Evolutionary conservation across 371 early-diverging fungal genomes (phyloP), one percentile per base, ranked within the genome.

Genomic region (Lichtheimia ramosa): DNA sequence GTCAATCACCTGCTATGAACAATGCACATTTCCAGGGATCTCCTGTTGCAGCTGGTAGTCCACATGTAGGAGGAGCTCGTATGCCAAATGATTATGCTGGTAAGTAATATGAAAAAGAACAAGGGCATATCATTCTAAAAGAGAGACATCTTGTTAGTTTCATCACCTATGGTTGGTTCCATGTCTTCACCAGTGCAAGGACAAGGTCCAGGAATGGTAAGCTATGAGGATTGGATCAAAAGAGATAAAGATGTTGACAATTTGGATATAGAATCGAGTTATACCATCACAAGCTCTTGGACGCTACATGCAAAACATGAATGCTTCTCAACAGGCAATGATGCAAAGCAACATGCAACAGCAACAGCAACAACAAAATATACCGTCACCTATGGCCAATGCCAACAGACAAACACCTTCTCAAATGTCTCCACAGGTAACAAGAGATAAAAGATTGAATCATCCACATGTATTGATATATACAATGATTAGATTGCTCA

Each of bases 1-100:
- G 66, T 40, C 78, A 78, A 54, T 78, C 78, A 15, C 78, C 78
- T 8, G 72, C 78, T 2, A 23, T 74, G 14, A 74, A 72, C 27
- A 70, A 62, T 53, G 51, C 69, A 2, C 69, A 65, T 43, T 77
- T 68, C 39, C 59, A 71, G 46, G 67, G 66, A 13, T 74, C 78
- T 3, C 73, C 73, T 42, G 67, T 73, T 8, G 53, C 68, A 15
- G 63, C 58, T 23, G 73, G 63, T 51, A 78, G 71, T 42, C 69
- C 78, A 27, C 70, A 70, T 48, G 52, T 69, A 15, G 65, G 62
- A 25, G 70, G 70, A 12, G 48, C 55, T 34, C 61, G 63, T 50
- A 61, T 68, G 54, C 58, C 62, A 10, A 63, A 58, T 21, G 70
- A 75, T 43, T 75, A 70, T 64, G 58, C 66, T 34, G 69, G 72